Base-by-base conservation (phyloP, 202 grass and related monocot species). In the Setaria italica region DNA sequence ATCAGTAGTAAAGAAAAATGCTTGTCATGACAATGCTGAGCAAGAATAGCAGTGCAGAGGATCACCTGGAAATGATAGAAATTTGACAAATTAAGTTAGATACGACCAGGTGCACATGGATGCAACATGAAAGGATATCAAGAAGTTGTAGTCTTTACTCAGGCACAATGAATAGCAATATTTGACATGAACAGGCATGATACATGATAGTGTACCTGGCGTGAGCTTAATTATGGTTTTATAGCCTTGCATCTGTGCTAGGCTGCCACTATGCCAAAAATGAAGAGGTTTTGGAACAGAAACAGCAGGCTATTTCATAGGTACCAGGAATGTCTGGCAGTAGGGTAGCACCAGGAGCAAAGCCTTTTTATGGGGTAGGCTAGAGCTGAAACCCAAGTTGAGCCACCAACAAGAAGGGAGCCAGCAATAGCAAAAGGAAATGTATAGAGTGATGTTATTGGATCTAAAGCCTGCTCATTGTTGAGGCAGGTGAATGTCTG, bases 41-140 rank as follows among this genome's bases (percentile, higher is more conserved):
- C 11, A 43, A 33, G 30, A 64, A 80, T 71, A 80, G 45, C 9
- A 72, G 20, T 72, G 49, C 20, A 73, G 1, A 86, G 47, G 53
- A 20, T 60, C 51, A 81, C 51, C 4, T 69, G 51, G 33, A 69
- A 48, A 53, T 81, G 42, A 63, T 82, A 14, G 9, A 39, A 77
- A 46, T 64, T 48, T 79, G 50, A 65, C 83, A 54, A 10, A 9
- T 45, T 58, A 55, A 74, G 59, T 74, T 39, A 62, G 9, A 79
- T 73, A 60, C 33, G 65, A 72, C 35, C 55, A 47, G 25, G 20
- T 72, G 63, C 45, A 70, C 32, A 75, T 86, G 47, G 47, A 17
- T 77, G 66, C 15, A n/a, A 30, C 46, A 82, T 55, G 46, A 53
- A 82, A 81, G 11, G 48, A 55, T 89, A 51, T 10, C 53, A 75